phyloP scores from a whole-genome alignment of 345 rosid genomes.

The Trapa bicornis region DNA sequence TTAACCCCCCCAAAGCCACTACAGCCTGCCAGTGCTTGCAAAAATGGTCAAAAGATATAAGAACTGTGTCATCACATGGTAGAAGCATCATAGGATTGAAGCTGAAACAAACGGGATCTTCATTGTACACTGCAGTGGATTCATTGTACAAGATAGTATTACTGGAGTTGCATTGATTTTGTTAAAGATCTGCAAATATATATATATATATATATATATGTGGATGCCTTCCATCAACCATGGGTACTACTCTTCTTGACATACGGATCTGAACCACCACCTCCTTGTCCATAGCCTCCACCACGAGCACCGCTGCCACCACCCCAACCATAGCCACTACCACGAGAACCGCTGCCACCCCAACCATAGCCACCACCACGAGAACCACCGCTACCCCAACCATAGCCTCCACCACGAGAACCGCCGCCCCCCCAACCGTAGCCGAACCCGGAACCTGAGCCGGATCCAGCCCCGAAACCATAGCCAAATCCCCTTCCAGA shows the following conservation, averaged over 20 bases:
- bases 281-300: constrained; percentile 39
- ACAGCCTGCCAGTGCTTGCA: no score
- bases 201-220: neutral
- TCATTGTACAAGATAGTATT: neutral
- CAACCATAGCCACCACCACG: constrained; percentile 45
- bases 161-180: neutral
- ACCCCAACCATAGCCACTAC: constrained; percentile 47
- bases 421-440: constrained; percentile 45
- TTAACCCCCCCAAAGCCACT: no score
- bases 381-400: neutral
- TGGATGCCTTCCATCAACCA: neutral
- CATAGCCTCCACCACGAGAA: constrained; percentile 47
- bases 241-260: neutral
- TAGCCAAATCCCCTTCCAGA: constrained; percentile 63
- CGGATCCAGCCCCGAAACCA: constrained; percentile 60
- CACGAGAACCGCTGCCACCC: constrained; percentile 78
- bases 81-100: no score
- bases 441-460: constrained; percentile 67
- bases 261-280: constrained; percentile 17
- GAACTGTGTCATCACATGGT: no score
- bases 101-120: no score
- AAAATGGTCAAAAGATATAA: no score
- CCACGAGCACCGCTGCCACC: constrained; percentile 59
- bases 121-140: no score
- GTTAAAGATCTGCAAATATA: neutral